Evolutionary conservation across 331 rosid species (phyloP).

Genomic region (Cydonia oblonga): DNA sequence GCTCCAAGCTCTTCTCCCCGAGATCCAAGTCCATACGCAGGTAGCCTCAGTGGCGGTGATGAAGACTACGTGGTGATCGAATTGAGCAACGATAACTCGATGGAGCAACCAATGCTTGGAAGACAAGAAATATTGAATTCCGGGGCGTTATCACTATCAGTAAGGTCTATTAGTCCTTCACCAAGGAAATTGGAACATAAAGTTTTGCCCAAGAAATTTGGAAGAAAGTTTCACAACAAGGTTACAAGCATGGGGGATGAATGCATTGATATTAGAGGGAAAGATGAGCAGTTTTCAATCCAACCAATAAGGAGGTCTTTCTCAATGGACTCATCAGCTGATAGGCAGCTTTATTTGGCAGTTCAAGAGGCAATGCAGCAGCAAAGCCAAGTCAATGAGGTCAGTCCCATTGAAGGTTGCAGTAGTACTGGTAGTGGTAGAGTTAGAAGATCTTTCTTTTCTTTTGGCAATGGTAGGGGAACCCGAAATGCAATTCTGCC

Average conservation of each 20-base stretch:
- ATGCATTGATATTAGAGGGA: constrained; percentile 58
- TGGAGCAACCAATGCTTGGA: constrained; percentile 18
- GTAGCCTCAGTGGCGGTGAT: constrained; percentile 21
- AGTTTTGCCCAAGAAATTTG: constrained; percentile 15
- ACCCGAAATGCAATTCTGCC: constrained; percentile 69
- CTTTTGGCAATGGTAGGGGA: constrained; percentile 72
- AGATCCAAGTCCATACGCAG: constrained; percentile 19
- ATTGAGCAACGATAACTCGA: constrained; percentile 22
- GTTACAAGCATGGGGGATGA: constrained; percentile 90
- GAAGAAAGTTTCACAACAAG: constrained; percentile 39
- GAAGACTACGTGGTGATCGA: constrained; percentile 73
- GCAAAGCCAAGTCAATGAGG: constrained; percentile 26
- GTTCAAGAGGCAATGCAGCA: constrained; percentile 60
- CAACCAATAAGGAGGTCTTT: constrained; percentile 87
- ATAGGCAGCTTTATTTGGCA: constrained; percentile 64
- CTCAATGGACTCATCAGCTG: constrained; percentile 89
- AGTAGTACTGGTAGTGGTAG: constrained; percentile 24
- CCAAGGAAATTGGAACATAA: constrained; percentile 29
- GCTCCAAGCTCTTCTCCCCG: constrained; percentile 26
- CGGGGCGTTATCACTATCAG: constrained; percentile 19
- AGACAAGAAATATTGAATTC: constrained; percentile 23
- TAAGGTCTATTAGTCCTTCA: constrained; percentile 26
- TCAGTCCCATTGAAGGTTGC: constrained; percentile 47
- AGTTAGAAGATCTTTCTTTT: constrained; percentile 63
- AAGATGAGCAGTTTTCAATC: constrained; percentile 58